A percentile compares a stretch with the other conserved stretches of the same genome.
Evolutionary conservation across 192 early-diverging fungal species (phyloP).

Genomic region (Coemansia sp.): DNA sequence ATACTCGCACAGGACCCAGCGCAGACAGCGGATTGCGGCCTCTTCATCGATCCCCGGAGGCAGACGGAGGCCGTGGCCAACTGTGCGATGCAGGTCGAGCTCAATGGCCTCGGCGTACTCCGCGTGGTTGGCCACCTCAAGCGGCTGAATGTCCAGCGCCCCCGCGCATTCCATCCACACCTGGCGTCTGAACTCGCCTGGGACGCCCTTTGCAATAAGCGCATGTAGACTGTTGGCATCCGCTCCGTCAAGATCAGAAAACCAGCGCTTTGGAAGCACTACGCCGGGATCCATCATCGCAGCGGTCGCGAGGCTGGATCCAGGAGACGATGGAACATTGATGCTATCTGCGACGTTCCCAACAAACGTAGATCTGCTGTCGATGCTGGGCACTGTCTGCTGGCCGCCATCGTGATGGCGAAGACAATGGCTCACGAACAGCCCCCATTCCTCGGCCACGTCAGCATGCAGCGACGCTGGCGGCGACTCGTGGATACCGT

Average conservation of each 20-base stretch:
- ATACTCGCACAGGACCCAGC: conserved; percentile 41
- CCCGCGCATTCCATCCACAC: conserved; percentile 50
- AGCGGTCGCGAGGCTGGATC: background rate
- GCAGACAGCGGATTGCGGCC: conserved; percentile 9
- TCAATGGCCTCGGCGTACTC: conserved; percentile 39
- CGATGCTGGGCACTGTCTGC: conserved; percentile 18
- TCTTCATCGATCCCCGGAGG: conserved; percentile 7
- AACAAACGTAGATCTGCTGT: conserved; percentile 12
- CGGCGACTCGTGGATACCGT: conserved; percentile 9
- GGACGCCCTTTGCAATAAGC: conserved; percentile 33
- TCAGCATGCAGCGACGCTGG: conserved; percentile 21
- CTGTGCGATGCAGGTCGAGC: conserved; percentile 43
- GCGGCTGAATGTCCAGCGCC: conserved; percentile 18
- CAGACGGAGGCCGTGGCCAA: background rate
- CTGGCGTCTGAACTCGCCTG: conserved; percentile 31
- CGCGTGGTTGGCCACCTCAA: background rate
- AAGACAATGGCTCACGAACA: conserved; percentile 28
- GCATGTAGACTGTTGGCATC: conserved; percentile 13
- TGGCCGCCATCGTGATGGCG: conserved; percentile 3
- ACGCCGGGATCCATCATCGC: background rate
- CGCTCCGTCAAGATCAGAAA: conserved; percentile 9
- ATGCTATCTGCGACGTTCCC: background rate
- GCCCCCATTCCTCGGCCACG: conserved; percentile 29
- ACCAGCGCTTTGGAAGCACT: conserved; percentile 30
- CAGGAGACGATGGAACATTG: conserved; percentile 1